Base-by-base conservation (phyloP, 2,329 filamentous ascomycete species). In the Fusarium humuli region DNA sequence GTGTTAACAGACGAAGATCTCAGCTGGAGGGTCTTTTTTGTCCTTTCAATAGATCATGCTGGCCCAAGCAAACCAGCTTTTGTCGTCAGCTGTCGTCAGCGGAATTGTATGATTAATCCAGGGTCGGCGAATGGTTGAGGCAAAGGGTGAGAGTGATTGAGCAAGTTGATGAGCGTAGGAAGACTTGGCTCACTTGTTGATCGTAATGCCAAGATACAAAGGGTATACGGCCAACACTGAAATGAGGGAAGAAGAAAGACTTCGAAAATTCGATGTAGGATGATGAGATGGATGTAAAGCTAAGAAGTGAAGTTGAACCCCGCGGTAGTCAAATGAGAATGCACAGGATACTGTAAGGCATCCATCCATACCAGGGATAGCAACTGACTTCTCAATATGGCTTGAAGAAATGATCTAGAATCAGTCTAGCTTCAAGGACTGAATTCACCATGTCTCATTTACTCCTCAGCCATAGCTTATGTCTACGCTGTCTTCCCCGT, bases 91-190 rank as follows among this genome's bases (percentile, higher is more conserved):
- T 25, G 48, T 25, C 34, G 6, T 20, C 11, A 30, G 18, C 25
- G 29, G 12, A 40, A 29, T 9, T 25, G 13, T 29, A 10, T 23
- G 23, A 16, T n/a, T 6, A 12, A 22, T 27, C 18, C 16, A 37
- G 16, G 5, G 9, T 25, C 16, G 55, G 6, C 5, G 58, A 4
- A 13, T 27, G 42, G 37, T 52, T 14, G 22, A 40, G 23, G 18
- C 11, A 25, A 3, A 23, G 23, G 10, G 25, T 60, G 69, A 71
- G 69, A 63, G 34, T 32, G 34, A 72, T 69, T 71, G 69, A 71
- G 69, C 69, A 71, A 65, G 49, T 70, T 71, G 65, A 46, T 37
- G 11, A 22, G 14, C 20, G 4, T 18, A 22, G 37, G 23, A 46
- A 27, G 41, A 9, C 23, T 42, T 49, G 41, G 45, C 42, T 57